Percentiles rank a stretch among this genome's conserved stretches.
These are phyloP conservation scores for Claviceps sorghi DNA, from an alignment of 2,329 filamentous ascomycete species.

Conservation along the genomic window DNA sequence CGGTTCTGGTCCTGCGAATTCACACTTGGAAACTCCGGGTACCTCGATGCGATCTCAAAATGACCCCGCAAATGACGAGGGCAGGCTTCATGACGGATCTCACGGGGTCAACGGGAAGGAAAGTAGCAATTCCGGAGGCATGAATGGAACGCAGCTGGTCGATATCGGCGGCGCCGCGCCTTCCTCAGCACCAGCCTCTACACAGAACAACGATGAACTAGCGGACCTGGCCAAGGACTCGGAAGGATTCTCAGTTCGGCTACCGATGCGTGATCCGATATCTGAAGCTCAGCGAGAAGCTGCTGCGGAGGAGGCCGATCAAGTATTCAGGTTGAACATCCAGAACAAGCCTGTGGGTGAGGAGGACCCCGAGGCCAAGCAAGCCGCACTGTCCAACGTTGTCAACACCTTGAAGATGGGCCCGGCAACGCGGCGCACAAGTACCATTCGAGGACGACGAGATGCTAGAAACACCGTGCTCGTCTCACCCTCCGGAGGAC, in stretches of 20 bases:
- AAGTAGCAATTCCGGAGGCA: slow-evolving; percentile 17
- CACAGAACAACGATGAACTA: slow-evolving; percentile 24
- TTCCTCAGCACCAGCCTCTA: slow-evolving; percentile 36
- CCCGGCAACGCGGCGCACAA: slow-evolving; percentile 52
- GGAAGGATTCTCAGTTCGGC: slow-evolving; percentile 64
- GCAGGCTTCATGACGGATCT: slow-evolving; percentile 26
- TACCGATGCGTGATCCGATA: slow-evolving; percentile 47
- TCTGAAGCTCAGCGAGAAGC: slow-evolving; percentile 56
- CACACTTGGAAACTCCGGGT: slow-evolving; percentile 42
- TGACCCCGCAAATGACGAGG: slow-evolving; percentile 10
- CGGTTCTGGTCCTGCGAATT: slow-evolving; percentile 39
- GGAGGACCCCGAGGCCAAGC: slow-evolving; percentile 58
- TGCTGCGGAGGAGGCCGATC: slow-evolving; percentile 42
- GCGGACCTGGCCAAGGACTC: slow-evolving; percentile 40
- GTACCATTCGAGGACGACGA: slow-evolving; percentile 73
- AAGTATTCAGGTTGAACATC: slow-evolving; percentile 67
- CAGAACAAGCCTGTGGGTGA: slow-evolving; percentile 64
- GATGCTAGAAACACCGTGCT: slow-evolving; percentile 89
- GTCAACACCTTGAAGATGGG: slow-evolving; percentile 55
- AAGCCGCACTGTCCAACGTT: slow-evolving; percentile 61
- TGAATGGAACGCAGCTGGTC: slow-evolving; percentile 32
- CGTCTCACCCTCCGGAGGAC: slow-evolving; percentile 33
- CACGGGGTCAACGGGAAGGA: slow-evolving; percentile 28
- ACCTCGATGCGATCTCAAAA: slow-evolving; percentile 17
- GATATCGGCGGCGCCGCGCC: slow-evolving; percentile 38